Conservation (phyloP, 2,329 filamentous ascomycete species). For the Helicocarpus griseus region DNA sequence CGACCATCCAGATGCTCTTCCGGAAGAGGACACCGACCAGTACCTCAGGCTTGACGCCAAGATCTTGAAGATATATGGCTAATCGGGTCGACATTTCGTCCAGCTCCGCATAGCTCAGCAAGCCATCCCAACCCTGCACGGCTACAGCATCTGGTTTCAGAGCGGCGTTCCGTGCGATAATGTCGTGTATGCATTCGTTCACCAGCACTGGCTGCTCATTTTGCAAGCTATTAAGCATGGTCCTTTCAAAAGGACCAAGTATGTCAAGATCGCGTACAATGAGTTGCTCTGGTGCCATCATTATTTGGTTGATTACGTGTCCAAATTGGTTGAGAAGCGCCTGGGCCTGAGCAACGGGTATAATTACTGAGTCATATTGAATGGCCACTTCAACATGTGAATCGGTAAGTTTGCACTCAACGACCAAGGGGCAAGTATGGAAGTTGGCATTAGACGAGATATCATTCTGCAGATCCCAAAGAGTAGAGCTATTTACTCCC, state of each 20-base stretch:
- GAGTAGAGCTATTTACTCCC: background rate
- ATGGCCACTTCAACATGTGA: constrained; percentile 18
- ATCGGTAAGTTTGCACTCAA: constrained; percentile 18
- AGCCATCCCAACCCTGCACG: constrained; percentile 22
- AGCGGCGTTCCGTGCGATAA: constrained; percentile 7
- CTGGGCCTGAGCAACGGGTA: background rate
- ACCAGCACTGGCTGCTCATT: constrained; percentile 25
- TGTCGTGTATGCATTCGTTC: constrained; percentile 10
- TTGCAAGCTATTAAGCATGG: background rate
- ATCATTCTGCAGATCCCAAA: background rate
- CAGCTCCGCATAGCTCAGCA: constrained; percentile 27
- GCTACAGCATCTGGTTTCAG: constrained; percentile 13
- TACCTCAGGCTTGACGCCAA: constrained; percentile 31
- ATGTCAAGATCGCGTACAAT: background rate
- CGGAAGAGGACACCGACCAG: constrained; percentile 32
- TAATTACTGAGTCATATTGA: background rate
- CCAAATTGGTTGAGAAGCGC: background rate
- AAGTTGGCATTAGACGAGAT: constrained; percentile 8
- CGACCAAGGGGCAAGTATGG: constrained; percentile 27
- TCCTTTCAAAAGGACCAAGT: background rate
- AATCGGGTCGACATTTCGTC: constrained; percentile 28
- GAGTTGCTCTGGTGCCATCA: constrained; percentile 28
- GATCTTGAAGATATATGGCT: constrained; percentile 22
- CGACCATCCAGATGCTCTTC: constrained; percentile 35
- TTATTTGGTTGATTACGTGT: constrained; percentile 16